A percentile compares a stretch with the other conserved stretches of the same genome.
These are phyloP conservation scores for Alternaria burnsii DNA, from an alignment of 2,329 filamentous ascomycete species.

Conservation along the genomic window DNA sequence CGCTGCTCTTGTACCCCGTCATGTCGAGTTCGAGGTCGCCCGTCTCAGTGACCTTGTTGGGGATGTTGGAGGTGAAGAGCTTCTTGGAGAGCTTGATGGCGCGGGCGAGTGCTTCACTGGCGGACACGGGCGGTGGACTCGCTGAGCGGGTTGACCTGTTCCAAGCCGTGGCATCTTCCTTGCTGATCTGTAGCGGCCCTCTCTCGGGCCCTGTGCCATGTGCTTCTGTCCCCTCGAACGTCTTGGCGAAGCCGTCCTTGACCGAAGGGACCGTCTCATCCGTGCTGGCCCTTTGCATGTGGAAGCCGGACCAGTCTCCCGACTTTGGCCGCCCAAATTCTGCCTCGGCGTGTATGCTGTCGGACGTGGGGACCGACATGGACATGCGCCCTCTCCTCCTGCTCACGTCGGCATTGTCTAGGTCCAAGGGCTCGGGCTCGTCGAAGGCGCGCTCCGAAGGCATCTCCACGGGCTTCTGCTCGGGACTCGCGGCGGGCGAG, in stretches of 20 bases:
- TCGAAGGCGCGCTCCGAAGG: conserved; percentile 60
- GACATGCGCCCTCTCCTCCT: conserved; percentile 41
- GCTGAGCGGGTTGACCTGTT: conserved; percentile 63
- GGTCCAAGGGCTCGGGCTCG: conserved; percentile 75
- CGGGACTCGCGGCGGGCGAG: conserved; percentile 86
- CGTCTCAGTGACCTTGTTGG: conserved; percentile 87
- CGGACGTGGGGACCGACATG: conserved; percentile 38
- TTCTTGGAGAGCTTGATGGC: conserved; percentile 87
- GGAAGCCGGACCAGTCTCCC: conserved; percentile 48
- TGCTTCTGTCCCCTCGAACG: conserved; percentile 27
- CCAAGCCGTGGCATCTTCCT: conserved; percentile 47
- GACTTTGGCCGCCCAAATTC: conserved; percentile 39
- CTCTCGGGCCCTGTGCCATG: conserved; percentile 35
- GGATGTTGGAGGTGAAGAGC: conserved; percentile 89
- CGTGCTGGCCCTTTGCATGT: conserved; percentile 58
- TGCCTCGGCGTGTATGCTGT: conserved; percentile 27
- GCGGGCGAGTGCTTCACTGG: conserved; percentile 79
- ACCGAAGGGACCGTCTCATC: conserved; percentile 62
- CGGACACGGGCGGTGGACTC: conserved; percentile 78
- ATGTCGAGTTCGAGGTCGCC: conserved; percentile 98
- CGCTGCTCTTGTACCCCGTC: conserved; percentile 94
- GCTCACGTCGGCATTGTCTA: conserved; percentile 59
- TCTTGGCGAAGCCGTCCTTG: conserved; percentile 49
- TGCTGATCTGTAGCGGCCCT: conserved; percentile 44
- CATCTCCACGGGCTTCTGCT: conserved; percentile 62